A percentile compares a stretch with the other conserved stretches of the same genome.
Evolutionary conservation across 148 eudicot species (phyloP).

Genomic region (Fagopyrum tataricum): DNA sequence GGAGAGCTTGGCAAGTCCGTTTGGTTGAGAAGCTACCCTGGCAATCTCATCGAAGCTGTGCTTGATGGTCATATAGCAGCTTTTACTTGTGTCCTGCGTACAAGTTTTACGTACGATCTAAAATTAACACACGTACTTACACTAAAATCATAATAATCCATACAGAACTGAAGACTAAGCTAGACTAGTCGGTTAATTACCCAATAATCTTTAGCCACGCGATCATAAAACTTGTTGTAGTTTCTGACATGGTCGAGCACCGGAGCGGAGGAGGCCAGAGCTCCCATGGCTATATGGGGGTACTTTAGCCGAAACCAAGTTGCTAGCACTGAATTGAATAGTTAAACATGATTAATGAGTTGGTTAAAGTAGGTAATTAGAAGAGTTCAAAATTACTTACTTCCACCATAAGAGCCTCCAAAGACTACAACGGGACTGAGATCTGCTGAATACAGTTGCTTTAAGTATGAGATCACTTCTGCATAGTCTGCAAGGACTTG

Average conservation of each 20-base stretch:
- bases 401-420: conserved; percentile 5
- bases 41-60: not conserved
- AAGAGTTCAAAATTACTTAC: not conserved
- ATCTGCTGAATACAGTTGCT: conserved; percentile 64
- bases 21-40: not conserved
- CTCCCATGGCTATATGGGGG: conserved; percentile 49
- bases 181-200: too few species aligned
- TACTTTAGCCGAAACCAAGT: conserved; percentile 53
- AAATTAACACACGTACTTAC: too few species aligned
- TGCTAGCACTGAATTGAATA: conserved; percentile 37
- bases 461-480: conserved; percentile 54
- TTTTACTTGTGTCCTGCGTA: not conserved
- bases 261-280: conserved; percentile 56
- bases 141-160: not conserved
- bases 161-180: too few species aligned
- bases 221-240: not conserved
- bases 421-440: conserved; percentile 73
- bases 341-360: not conserved
- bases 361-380: not conserved
- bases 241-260: conserved; percentile 22
- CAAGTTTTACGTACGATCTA: too few species aligned
- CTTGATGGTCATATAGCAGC: not conserved
- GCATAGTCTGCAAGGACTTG: conserved; percentile 87
- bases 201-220: not conserved
- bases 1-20: conserved; percentile 3